Conservation (phyloP, 2,329 filamentous ascomycete genomes). For the Paraphoma sp. region DNA sequence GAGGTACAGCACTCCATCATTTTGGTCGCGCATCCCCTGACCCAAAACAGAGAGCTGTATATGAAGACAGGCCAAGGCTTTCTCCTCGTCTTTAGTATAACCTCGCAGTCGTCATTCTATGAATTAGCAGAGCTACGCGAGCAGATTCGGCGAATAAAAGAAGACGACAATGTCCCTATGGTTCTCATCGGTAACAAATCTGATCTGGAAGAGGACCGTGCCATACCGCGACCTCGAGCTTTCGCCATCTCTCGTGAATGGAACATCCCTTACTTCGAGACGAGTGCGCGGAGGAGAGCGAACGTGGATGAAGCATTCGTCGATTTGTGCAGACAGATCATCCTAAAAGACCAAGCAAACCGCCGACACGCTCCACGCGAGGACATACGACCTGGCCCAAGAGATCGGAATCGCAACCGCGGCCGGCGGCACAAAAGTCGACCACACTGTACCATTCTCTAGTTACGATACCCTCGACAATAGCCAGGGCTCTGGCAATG, state of each 20-base stretch:
- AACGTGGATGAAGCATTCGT: slow-evolving; percentile 93
- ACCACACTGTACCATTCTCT: slow-evolving; percentile 38
- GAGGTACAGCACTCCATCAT: slow-evolving; percentile 37
- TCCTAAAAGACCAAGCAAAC: slow-evolving; percentile 70
- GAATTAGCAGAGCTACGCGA: slow-evolving; percentile 83
- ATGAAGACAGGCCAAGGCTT: slow-evolving; percentile 95
- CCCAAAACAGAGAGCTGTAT: slow-evolving; percentile 52
- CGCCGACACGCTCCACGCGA: slow-evolving; percentile 24
- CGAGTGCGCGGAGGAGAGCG: slow-evolving; percentile 79
- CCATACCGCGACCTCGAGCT: slow-evolving; percentile 77
- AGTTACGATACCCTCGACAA: slow-evolving; percentile 31
- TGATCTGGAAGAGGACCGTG: slow-evolving; percentile 84
- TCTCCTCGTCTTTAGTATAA: slow-evolving; percentile 90
- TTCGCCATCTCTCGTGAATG: slow-evolving; percentile 87
- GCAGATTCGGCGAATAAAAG: slow-evolving; percentile 90
- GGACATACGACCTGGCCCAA: slow-evolving; percentile 15
- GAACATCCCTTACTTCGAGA: slow-evolving; percentile 91
- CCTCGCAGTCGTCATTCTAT: slow-evolving; percentile 79
- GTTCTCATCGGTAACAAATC: slow-evolving; percentile 94
- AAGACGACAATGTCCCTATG: slow-evolving; percentile 82
- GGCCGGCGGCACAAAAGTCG: slow-evolving; percentile 20
- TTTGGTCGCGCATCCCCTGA: slow-evolving; percentile 13
- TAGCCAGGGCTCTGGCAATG: slow-evolving; percentile 18
- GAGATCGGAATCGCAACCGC: slow-evolving; percentile 7
- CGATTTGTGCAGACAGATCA: slow-evolving; percentile 83